Conservation (phyloP, 495 filamentous ascomycete species). For the Hamigera avellanea region DNA sequence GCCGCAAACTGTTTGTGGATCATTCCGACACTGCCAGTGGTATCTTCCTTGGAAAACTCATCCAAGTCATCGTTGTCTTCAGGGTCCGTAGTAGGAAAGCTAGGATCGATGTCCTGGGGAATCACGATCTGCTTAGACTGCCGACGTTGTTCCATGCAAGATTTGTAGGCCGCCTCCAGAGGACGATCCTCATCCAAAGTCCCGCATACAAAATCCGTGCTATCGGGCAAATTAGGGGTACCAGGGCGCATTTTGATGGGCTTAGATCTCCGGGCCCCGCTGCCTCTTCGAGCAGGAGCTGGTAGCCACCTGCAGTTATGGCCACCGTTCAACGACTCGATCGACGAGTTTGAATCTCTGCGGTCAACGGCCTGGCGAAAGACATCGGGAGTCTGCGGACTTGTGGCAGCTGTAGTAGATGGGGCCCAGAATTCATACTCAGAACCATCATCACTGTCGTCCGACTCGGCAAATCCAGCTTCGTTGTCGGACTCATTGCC, state of each 20-base stretch:
- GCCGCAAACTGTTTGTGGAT: conserved; percentile 2
- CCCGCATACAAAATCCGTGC: conserved; percentile 95
- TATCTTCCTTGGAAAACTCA: conserved; percentile 41
- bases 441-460: conserved; percentile 65
- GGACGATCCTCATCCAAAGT: conserved; percentile 92
- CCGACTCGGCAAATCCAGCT: conserved; percentile 81
- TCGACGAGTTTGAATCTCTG: conserved; percentile 48
- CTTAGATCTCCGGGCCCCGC: conserved; percentile 23
- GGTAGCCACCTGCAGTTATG: conserved; percentile 20
- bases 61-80: conserved; percentile 73
- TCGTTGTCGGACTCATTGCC: conserved; percentile 95
- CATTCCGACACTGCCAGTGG: conserved; percentile 7
- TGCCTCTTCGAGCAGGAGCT: conserved; percentile 14
- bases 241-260: conserved; percentile 52
- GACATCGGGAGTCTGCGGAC: conserved; percentile 34
- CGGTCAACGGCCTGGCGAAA: conserved; percentile 35
- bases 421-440: conserved; percentile 74
- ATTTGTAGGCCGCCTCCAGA: conserved; percentile 85
- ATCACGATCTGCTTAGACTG: conserved; percentile 65
- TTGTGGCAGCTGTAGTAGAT: conserved; percentile 44
- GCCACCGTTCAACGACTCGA: conserved; percentile 47
- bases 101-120: conserved; percentile 95
- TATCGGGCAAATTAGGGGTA: conserved; percentile 83
- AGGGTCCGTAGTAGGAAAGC: conserved; percentile 86
- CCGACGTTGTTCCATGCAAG: conserved; percentile 68